Conservation (phyloP, 805 yeast species). For the Hanseniaspora pseudoguilliermondii region DNA sequence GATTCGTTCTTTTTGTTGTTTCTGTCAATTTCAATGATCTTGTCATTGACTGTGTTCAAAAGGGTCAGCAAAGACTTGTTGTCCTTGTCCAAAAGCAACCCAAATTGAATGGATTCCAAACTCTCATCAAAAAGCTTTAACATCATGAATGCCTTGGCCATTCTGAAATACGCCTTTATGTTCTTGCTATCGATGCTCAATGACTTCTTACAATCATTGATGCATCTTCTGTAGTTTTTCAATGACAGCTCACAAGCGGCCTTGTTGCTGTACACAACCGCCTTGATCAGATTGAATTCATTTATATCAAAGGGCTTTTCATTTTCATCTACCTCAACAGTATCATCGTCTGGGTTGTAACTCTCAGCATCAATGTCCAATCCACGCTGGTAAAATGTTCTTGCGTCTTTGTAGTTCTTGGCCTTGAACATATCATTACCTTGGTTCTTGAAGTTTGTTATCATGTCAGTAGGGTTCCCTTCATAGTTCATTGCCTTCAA, state of each 20-base stretch:
- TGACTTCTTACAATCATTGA: conserved; percentile 72
- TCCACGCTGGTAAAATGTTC: conserved; percentile 69
- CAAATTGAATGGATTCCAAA: conserved; percentile 50
- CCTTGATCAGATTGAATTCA: conserved; percentile 1
- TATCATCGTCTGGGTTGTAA: conserved; percentile 28
- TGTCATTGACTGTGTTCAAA: conserved; percentile 30
- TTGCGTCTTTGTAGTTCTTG: conserved; percentile 63
- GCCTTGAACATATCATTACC: conserved; percentile 78
- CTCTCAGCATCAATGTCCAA: conserved; percentile 39
- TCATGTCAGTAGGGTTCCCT: conserved; percentile 88
- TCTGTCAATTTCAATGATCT: conserved; percentile 27
- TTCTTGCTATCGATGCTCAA: conserved; percentile 53
- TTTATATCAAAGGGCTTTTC: conserved; percentile 38
- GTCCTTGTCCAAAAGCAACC: conserved; percentile 44
- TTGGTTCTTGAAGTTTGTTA: conserved; percentile 76
- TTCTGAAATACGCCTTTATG: conserved; percentile 73
- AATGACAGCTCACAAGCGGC: conserved; percentile 87
- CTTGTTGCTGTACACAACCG: conserved; percentile 50
- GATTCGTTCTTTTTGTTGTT: conserved; percentile 29
- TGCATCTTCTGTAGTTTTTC: conserved; percentile 70
- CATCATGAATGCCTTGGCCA: conserved; percentile 66
- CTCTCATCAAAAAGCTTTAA: conserved; percentile 66
- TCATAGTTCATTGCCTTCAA: conserved; percentile 83
- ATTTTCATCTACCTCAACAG: conserved; percentile 28
- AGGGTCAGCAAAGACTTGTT: conserved; percentile 45